Base-by-base conservation (phyloP, 148 eudicot species). In the Polygonum maritimum region DNA sequence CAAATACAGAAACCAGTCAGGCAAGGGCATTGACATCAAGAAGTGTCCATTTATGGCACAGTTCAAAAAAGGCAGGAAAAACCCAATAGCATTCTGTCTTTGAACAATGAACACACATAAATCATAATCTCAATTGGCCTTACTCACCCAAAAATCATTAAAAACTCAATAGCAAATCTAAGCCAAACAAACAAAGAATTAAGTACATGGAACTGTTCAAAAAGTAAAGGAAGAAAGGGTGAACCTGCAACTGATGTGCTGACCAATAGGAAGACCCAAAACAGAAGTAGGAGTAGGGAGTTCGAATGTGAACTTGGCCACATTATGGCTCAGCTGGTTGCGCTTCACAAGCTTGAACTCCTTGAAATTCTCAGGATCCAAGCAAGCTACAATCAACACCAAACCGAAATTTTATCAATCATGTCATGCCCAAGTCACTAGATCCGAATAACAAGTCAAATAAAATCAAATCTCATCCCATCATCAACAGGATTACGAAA, bases 191-290 rank as follows among this genome's bases (percentile, higher is more conserved):
- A 36, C 76, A 31, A 48, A 55, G 14, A 45, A 48, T 2, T 2
- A 7, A 67, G 11, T 0, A 12, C 0, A 71, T 22, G 15, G 74
- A 71, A 14, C 9, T n/a, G 8, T 19, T 35, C 7, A 62, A 62
- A 21, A n/a, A 44, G 7, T 15, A 76, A 76, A 44, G 7, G 33
- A 74, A 14, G 31, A 80, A 44, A 2, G 65, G 75, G 9, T 21
- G 74, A 70, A 91, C 98, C 88, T 89, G 98, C 98, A 94, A 79
- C 96, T 92, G 65, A 94, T 92, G 78, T 90, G 97, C 74, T 94
- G 93, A 72, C 98, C 97, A 81, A 92, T 89, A 16, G 97, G 97
- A 78, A 94, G 97, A 44, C 98, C 98, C 88, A 94, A 82, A 5
- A 92, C 89, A 38, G 96, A 90, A 77, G 96, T 90, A 62, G 96